These are phyloP conservation scores for Spathaspora arborariae DNA, from an alignment of 805 yeast species.

Conservation along the genomic window DNA sequence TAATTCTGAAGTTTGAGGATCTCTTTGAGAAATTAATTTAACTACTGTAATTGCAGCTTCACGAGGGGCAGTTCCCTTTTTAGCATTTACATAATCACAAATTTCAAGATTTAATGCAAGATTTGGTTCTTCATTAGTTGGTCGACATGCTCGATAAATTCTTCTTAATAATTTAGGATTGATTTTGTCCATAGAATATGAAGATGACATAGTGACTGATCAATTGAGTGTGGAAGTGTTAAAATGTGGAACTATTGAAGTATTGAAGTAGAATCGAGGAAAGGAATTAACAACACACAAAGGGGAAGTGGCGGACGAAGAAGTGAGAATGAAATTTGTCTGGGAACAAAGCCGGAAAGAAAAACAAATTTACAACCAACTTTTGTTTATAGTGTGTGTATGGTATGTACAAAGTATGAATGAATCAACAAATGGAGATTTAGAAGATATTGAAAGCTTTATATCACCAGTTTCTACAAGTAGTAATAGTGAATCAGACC, in stretches of 20 bases:
- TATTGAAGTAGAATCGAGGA: not conserved
- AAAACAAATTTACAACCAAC: not conserved
- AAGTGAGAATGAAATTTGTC: not conserved
- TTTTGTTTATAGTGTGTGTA: no score
- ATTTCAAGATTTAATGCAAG: constrained; percentile 84
- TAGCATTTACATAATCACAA: constrained; percentile 88
- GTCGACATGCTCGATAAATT: constrained; percentile 78
- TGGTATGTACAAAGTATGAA: no score
- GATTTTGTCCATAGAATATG: constrained; percentile 41
- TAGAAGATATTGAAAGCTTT: not conserved
- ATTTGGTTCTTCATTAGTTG: constrained; percentile 81
- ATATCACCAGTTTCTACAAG: not conserved
- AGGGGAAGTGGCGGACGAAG: not conserved
- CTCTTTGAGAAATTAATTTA: constrained; percentile 74
- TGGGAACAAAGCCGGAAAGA: not conserved
- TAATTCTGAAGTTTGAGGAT: constrained; percentile 77
- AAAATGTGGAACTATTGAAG: no score
- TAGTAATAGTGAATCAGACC: constrained; percentile 4
- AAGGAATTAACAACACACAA: not conserved
- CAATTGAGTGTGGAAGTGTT: not conserved
- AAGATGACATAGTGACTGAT: constrained; percentile 11
- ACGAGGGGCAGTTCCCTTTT: constrained; percentile 85
- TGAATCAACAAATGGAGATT: no score
- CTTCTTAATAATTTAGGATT: constrained; percentile 45
- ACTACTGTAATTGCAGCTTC: constrained; percentile 90